Base-by-base conservation (phyloP, 345 rosid genomes). In the Gossypioides kirkii region DNA sequence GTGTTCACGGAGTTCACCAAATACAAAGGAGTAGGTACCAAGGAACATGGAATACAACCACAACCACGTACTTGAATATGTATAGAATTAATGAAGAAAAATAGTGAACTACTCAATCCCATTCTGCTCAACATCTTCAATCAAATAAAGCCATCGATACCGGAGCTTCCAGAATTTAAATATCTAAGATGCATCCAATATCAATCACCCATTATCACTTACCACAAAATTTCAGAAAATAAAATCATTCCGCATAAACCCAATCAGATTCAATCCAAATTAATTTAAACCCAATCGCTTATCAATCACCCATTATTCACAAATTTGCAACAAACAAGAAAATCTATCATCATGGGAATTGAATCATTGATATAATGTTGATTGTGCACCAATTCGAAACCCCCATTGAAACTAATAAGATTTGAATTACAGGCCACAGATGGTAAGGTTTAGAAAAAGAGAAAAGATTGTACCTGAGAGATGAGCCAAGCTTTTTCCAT, bases 401-500 rank as follows among this genome's bases (percentile, higher is more conserved):
- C 65, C 6, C 3, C 1, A 25, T 25, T 20, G n/a, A 22, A 69
- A 23, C 28, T 7, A 12, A n/a, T 16, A 38, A 38, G 23, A 61
- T 14, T 45, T 7, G 17, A 59, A 54, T n/a, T 54, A 1, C 8
- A 59, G 17, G 36, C 23, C 10, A 72, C 22, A 62, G 13, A 42
- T 58, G 1, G 71, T n/a, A 2, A 12, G 26, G 69, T 9, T 2
- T 32, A 32, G 1, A 12, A 49, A 64, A 23, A 53, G 43, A 63
- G 66, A 47, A 11, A 69, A 36, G 46, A 12, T 4, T 26, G 45
- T 16, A 91, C 96, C 69, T 94, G 93, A 66, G 98, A 90, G 77
- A 94, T 90, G 70, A 83, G 47, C 98, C 97, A 94, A 23, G 95
- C 93, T 72, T 82, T 64, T 74, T 94, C 98, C 85, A 88, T 88